Base-by-base conservation (phyloP, 2,329 filamentous ascomycete genomes). In the Hymenoscyphus fraxineus region DNA sequence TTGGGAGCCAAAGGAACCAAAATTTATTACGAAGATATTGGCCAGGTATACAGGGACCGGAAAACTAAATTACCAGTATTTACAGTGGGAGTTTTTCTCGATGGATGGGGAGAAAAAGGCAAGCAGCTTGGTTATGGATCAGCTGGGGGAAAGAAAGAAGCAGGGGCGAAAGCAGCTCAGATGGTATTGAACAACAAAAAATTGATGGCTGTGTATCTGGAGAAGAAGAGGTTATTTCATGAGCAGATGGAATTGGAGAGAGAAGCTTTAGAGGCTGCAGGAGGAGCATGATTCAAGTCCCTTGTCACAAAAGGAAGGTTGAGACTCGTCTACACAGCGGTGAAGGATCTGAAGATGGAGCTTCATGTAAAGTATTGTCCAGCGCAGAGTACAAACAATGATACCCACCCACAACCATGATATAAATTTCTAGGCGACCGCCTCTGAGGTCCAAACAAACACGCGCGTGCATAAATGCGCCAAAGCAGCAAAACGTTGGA, bases 81-180 rank as follows among this genome's bases (percentile, higher is more conserved):
- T 73, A 84, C 82, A 2, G 81, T 92, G 1, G 88, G 83, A 0
- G 82, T 86, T 0, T 90, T 85, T 70, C 78, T 92, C 35, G 83
- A 85, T 22, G 90, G 89, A 0, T 90, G 87, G 81, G 90, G 89
- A 4, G 86, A 89, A 75, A 82, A 80, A 39, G 79, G 84, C 59
- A 83, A 85, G 73, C 77, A 84, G 64, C 76, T 93, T 6, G 90
- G 87, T 0, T 80, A 80, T 56, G 90, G 89, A 0, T 83, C 82
- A 39, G 90, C 84, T 1, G 77, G 85, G 67, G 85, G 83, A 62
- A 92, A 92, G 77, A 85, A 84, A 64, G 88, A 91, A 64, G 91
- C 90, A 0, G 88, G 87, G 0, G 79, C 83, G 15, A 87, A 84
- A 68, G 90, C 90, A 1, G 91, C 91, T 0, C 76, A 79, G 54